phyloP scores from a whole-genome alignment of 495 filamentous ascomycete species.

The Amorphotheca resinae region DNA sequence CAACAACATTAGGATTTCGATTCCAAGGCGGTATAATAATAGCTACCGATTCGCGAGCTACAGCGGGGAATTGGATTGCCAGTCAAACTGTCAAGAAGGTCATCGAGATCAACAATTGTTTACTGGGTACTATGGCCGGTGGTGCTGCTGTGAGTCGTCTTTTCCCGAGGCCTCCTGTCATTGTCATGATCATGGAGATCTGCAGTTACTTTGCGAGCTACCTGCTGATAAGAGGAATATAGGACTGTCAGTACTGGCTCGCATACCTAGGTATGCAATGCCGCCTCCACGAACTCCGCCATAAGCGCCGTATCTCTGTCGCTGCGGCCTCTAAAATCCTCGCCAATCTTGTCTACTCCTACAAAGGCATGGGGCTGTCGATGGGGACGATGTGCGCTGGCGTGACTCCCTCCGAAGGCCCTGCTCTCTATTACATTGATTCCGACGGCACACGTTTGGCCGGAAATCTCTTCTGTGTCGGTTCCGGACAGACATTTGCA shows the following conservation, averaged over 20 bases:
- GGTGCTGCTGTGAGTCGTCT: slow-evolving; percentile 69
- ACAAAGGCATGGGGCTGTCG: slow-evolving; percentile 94
- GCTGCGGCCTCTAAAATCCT: slow-evolving; percentile 97
- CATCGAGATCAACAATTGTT: slow-evolving; percentile 81
- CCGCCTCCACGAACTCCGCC: slow-evolving; percentile 94
- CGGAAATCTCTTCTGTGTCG: slow-evolving; percentile 96
- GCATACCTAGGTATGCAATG: slow-evolving; percentile 98
- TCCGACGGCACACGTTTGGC: slow-evolving; percentile 87
- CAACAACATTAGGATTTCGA: slow-evolving; percentile 93
- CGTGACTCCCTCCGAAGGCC: slow-evolving; percentile 90
- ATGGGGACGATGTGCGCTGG: slow-evolving; percentile 99
- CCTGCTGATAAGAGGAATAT: too few species aligned
- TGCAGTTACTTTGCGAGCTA: too few species aligned
- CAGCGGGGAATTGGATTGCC: slow-evolving; percentile 96
- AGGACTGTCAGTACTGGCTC: slow-evolving; percentile 99
- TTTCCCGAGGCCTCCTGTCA: too few species aligned
- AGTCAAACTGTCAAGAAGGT: slow-evolving; percentile 99
- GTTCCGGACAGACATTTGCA: slow-evolving; percentile 94
- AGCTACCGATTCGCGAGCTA: slow-evolving; percentile 90
- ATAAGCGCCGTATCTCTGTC: slow-evolving; percentile 96
- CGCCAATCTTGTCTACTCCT: slow-evolving; percentile 91
- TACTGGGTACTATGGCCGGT: slow-evolving; percentile 96
- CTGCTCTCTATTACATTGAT: slow-evolving; percentile 98
- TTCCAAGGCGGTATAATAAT: slow-evolving; percentile 98
- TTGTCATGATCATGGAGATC: background rate